Evolutionary conservation across 352 stramenopile species (phyloP).

Genomic region (Globisporangium parvum): DNA sequence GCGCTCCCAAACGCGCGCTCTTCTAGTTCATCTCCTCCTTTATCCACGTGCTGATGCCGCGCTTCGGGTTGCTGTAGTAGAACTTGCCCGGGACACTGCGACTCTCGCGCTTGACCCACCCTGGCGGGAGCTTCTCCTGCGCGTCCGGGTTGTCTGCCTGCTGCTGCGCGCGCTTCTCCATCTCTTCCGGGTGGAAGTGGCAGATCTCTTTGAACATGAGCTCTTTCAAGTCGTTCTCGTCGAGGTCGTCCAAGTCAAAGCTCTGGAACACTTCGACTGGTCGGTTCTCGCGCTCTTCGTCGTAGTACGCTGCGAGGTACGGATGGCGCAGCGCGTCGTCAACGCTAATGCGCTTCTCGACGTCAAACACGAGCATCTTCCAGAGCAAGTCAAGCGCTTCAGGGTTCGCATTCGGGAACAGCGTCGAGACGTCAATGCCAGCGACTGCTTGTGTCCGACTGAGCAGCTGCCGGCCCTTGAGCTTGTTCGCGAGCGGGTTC

Average conservation of each 20-base stretch:
- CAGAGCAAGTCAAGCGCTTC: constrained; percentile 78
- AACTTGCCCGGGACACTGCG: constrained; percentile 83
- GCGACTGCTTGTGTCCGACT: constrained; percentile 75
- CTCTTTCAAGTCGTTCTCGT: constrained; percentile 81
- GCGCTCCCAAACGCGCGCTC: too few species aligned
- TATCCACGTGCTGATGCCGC: constrained; percentile 86
- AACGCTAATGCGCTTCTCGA: constrained; percentile 94
- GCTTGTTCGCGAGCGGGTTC: constrained; percentile 83
- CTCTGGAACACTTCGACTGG: constrained; percentile 77
- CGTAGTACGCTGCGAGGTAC: constrained; percentile 91
- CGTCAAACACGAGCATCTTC: constrained; percentile 91
- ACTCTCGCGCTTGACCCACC: constrained; percentile 84
- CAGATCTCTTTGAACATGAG: constrained; percentile 91
- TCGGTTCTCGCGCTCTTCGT: constrained; percentile 59
- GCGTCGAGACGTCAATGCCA: constrained; percentile 71
- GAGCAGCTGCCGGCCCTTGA: constrained; percentile 79
- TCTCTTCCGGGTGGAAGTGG: constrained; percentile 84
- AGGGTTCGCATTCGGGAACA: constrained; percentile 85
- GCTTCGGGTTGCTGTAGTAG: constrained; percentile 88
- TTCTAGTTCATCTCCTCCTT: constrained; percentile 82
- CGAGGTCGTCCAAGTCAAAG: constrained; percentile 82
- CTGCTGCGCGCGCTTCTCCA: constrained; percentile 81
- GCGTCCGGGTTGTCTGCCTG: constrained; percentile 65
- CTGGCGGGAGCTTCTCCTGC: constrained; percentile 66
- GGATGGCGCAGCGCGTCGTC: constrained; percentile 94